phyloP scores from a whole-genome alignment of 2,329 filamentous ascomycete genomes.

The Trichophyton rubrum region DNA sequence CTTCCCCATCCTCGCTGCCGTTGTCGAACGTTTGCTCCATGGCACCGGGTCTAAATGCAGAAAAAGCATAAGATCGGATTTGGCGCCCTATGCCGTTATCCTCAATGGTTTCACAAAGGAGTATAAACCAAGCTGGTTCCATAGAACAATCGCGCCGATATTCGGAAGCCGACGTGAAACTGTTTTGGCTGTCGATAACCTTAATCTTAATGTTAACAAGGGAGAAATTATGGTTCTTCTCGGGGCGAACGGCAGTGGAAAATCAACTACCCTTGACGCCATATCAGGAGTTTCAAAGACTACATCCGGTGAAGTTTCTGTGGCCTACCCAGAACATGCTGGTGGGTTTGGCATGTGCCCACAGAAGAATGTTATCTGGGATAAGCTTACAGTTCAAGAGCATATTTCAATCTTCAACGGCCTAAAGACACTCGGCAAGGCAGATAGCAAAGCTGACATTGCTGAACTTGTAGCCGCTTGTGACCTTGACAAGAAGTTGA shows the following conservation, averaged over 20 bases:
- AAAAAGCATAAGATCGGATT: slow-evolving; percentile 13
- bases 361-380: slow-evolving; percentile 91
- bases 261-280: slow-evolving; percentile 77
- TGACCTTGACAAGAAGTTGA: slow-evolving; percentile 62
- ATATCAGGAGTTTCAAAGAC: slow-evolving; percentile 72
- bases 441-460: slow-evolving; percentile 48
- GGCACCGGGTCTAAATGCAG: slow-evolving; percentile 50
- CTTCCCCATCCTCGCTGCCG: slow-evolving; percentile 62
- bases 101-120: slow-evolving; percentile 65
- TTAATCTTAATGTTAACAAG: slow-evolving; percentile 57
- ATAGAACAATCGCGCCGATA: slow-evolving; percentile 24
- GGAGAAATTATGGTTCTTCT: slow-evolving; percentile 79
- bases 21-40: slow-evolving; percentile 62
- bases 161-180: slow-evolving; percentile 45
- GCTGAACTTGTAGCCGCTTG: slow-evolving; percentile 53
- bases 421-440: slow-evolving; percentile 53
- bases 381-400: slow-evolving; percentile 72
- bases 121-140: slow-evolving; percentile 55
- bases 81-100: slow-evolving; percentile 46
- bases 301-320: slow-evolving; percentile 61
- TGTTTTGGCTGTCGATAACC: slow-evolving; percentile 64
- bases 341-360: slow-evolving; percentile 78
- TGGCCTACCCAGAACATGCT: slow-evolving; percentile 64
- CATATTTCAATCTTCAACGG: slow-evolving; percentile 74
- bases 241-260: slow-evolving; percentile 81